Evolutionary conservation across 2,329 filamentous ascomycete species (phyloP), one percentile per base, ranked within the genome.

Genomic region (Pseudogymnoascus sp.): DNA sequence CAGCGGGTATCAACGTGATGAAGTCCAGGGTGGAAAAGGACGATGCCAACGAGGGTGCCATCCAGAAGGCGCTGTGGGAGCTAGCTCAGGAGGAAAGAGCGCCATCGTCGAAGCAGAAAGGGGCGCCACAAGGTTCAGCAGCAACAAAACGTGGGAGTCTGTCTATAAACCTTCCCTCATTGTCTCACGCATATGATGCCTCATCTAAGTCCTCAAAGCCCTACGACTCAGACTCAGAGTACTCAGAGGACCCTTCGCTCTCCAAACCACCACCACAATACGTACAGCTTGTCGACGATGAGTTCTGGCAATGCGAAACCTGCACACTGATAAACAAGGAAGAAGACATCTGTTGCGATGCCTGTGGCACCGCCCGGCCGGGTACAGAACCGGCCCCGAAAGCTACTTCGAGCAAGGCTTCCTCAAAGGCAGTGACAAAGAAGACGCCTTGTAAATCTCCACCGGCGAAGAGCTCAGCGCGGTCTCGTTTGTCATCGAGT

Each of bases 1-100:
- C 78, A 64, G 88, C 88, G 38, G 85, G 85, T 5, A 80, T 80
- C 63, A 88, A 88, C 67, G 90, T 91, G 0, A 93, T 96, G 77
- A 84, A 83, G 65, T 97, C 92, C 0, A 84, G 90, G 70, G 91
- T 91, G 0, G 91, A 96, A 68, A 90, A 96, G 73, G 91, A 96
- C 63, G 88, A 92, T 68, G 93, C 91, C 3, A 96, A 96, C 69
- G 91, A 96, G 63, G 82, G 84, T 23, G 93, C 93, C 4, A 96
- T 96, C 65, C 86, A 91, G 62, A 86, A 93, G 70, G 92, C 92
- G 0, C 79, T 96, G 33, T 92, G 90, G 78, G 93, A 97, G 70
- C 79, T 96, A 17, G 88, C 95, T 26, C 89, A 96, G 71, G 87
- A 96, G 72, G 92, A 96, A 66, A 83, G 89, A 65, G 74, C 73